phyloP scores from a whole-genome alignment of 257 asterid genomes.

The Hygrophila difformis region DNA sequence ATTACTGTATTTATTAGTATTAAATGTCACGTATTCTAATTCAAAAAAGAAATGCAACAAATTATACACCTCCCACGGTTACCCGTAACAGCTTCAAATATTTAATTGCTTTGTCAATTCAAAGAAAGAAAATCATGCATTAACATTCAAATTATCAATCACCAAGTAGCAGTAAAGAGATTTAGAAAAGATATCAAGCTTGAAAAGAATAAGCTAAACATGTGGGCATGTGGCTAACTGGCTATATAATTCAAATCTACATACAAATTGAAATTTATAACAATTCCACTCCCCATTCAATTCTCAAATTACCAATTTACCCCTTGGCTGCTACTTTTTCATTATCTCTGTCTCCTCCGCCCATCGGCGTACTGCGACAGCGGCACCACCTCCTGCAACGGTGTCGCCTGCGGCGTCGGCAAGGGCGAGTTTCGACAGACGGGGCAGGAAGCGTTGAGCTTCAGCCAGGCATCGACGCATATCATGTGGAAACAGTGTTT shows the following conservation, averaged over 20 bases:
- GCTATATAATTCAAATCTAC: too few relatives aligned
- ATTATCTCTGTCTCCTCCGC: conserved; percentile 61
- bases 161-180: background rate
- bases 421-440: conserved; percentile 92
- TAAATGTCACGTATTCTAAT: too few relatives aligned
- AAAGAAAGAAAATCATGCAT: conserved; percentile 3
- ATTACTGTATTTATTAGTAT: too few relatives aligned
- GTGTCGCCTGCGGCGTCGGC: conserved; percentile 94
- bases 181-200: background rate
- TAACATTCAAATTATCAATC: too few relatives aligned
- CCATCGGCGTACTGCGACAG: conserved; percentile 91
- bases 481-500: conserved; percentile 74
- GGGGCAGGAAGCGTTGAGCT: conserved; percentile 85
- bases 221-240: too few relatives aligned
- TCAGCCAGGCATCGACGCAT: conserved; percentile 92
- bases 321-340: background rate
- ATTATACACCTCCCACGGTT: too few relatives aligned
- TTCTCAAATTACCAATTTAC: too few relatives aligned
- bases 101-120: background rate
- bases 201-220: conserved; percentile 1
- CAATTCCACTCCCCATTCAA: too few relatives aligned
- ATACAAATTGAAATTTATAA: background rate
- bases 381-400: conserved; percentile 95
- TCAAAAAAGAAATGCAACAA: too few relatives aligned
- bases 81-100: too few relatives aligned